A percentile compares a stretch with the other conserved stretches of the same genome.
These are phyloP conservation scores for Penicillium sp. DNA, from an alignment of 2,329 filamentous ascomycete species.

Conservation along the genomic window DNA sequence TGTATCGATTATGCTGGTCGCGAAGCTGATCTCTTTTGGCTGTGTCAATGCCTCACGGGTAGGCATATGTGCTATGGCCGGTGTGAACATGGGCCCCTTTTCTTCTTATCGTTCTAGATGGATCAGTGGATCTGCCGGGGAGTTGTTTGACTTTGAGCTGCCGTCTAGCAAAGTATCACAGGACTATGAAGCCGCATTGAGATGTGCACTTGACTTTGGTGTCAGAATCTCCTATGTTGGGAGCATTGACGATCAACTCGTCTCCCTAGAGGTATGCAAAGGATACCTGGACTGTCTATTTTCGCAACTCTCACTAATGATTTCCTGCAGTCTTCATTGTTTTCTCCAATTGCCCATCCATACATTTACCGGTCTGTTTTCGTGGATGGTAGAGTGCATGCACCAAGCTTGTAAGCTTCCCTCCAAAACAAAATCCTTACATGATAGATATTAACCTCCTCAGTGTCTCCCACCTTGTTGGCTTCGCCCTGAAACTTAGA, in stretches of 20 bases:
- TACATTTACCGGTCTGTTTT: slow-evolving; percentile 96
- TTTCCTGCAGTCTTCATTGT: slow-evolving; percentile 69
- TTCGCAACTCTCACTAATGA: not conserved
- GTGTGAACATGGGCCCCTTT: slow-evolving; percentile 91
- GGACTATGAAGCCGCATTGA: slow-evolving; percentile 74
- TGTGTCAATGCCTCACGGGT: slow-evolving; percentile 76
- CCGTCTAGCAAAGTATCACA: slow-evolving; percentile 79
- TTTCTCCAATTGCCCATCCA: slow-evolving; percentile 81
- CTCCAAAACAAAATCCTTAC: not conserved
- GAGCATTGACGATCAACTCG: slow-evolving; percentile 95
- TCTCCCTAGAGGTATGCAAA: slow-evolving; percentile 75
- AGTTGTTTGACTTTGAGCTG: slow-evolving; percentile 91
- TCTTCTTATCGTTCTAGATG: slow-evolving; percentile 87
- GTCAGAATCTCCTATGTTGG: slow-evolving; percentile 85
- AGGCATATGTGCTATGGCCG: slow-evolving; percentile 85
- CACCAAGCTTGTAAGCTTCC: slow-evolving; percentile 73
- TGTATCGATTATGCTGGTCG: slow-evolving; percentile 86
- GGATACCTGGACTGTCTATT: no score
- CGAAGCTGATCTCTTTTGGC: slow-evolving; percentile 88
- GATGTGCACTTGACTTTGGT: slow-evolving; percentile 73
- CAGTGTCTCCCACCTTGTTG: slow-evolving; percentile 82
- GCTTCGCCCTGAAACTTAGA: slow-evolving; percentile 88
- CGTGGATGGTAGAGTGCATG: slow-evolving; percentile 87
- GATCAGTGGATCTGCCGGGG: slow-evolving; percentile 85
- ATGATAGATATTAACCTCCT: not conserved